Conservation (phyloP, 31 red algal genomes). For the Odonthalia washingtoniensis region DNA sequence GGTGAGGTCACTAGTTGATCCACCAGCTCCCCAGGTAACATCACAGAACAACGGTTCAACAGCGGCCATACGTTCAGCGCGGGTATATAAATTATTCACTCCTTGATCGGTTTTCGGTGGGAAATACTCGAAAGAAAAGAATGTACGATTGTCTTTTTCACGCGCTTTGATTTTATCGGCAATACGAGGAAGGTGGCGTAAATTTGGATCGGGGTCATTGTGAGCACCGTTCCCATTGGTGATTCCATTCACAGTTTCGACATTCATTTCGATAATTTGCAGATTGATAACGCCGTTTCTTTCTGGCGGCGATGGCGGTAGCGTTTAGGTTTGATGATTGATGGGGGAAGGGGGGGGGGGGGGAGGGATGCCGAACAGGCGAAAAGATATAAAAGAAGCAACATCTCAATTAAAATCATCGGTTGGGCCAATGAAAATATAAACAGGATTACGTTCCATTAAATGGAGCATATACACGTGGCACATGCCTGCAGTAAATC, state of each 20-base stretch:
- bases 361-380: too few species aligned
- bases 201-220: conserved; percentile 71
- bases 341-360: too few species aligned
- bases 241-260: conserved; percentile 9
- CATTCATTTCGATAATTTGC: conserved; percentile 23
- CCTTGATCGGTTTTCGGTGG: conserved; percentile 96
- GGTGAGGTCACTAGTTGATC: conserved; percentile 89
- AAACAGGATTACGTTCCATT: too few species aligned
- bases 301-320: neutral
- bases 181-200: conserved; percentile 85
- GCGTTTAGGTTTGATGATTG: too few species aligned
- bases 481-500: too few species aligned
- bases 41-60: conserved; percentile 96
- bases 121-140: conserved; percentile 99
- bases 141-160: conserved; percentile 70
- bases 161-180: conserved; percentile 87
- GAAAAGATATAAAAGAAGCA: too few species aligned
- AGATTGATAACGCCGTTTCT: neutral
- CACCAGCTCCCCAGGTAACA: conserved; percentile 99
- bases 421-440: too few species aligned
- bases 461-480: too few species aligned
- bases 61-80: conserved; percentile 88
- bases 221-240: neutral
- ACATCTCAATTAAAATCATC: too few species aligned
- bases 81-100: conserved; percentile 85